These are phyloP conservation scores for Haberlea rhodopensis DNA, from an alignment of 257 asterid genomes.

Conservation along the genomic window DNA sequence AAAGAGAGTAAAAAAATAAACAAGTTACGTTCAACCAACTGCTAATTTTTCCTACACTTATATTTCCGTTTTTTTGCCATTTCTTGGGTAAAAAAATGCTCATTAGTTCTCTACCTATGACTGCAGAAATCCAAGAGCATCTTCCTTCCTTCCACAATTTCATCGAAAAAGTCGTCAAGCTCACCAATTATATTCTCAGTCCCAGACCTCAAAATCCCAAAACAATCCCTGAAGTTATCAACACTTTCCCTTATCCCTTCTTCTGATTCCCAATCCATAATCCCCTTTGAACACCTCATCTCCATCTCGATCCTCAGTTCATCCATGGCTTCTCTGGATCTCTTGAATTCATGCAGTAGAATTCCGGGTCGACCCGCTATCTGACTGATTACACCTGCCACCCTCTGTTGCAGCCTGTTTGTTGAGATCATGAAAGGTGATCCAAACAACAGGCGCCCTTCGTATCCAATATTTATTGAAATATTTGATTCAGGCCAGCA, in stretches of 20 bases:
- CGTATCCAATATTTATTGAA: no score
- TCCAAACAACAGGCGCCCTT: no score
- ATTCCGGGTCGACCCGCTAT: slow-evolving; percentile 50
- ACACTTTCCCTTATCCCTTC: slow-evolving; percentile 64
- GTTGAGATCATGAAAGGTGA: no score
- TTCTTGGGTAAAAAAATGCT: slow-evolving; percentile 25
- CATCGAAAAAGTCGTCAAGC: slow-evolving; percentile 91
- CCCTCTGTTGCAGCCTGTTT: slow-evolving; percentile 67
- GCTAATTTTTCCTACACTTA: no score
- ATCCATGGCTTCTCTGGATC: slow-evolving; percentile 64
- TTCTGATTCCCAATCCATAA: slow-evolving; percentile 63
- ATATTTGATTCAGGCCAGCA: no score
- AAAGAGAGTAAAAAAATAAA: slow-evolving; percentile 25
- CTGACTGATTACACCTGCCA: slow-evolving; percentile 49
- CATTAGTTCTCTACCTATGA: slow-evolving; percentile 51
- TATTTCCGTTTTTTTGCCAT: slow-evolving; percentile 23
- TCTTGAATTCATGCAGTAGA: slow-evolving; percentile 57
- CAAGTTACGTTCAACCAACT: slow-evolving; percentile 43
- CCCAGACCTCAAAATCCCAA: slow-evolving; percentile 64
- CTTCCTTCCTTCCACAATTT: slow-evolving; percentile 92
- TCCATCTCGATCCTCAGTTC: slow-evolving; percentile 77
- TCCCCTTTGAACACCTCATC: slow-evolving; percentile 52
- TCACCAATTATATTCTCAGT: slow-evolving; percentile 67
- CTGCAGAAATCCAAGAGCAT: slow-evolving; percentile 86
- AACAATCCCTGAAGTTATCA: slow-evolving; percentile 58